Evolutionary conservation across 2,329 filamentous ascomycete genomes (phyloP).

Genomic region (Penicillium hordei): DNA sequence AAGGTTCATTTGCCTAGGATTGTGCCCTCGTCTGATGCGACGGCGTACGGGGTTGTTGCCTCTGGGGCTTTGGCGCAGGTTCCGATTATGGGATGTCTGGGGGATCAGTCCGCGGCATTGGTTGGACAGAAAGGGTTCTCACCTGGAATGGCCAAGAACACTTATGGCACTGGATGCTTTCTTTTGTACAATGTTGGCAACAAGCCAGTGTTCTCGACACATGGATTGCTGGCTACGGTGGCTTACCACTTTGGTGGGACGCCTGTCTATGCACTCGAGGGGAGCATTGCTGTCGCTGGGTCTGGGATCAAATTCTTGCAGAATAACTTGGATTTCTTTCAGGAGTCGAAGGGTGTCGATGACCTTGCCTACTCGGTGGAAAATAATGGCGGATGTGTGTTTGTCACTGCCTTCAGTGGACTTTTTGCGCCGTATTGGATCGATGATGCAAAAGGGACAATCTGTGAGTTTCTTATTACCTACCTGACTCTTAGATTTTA

Average conservation of each 20-base stretch:
- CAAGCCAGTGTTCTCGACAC: constrained; percentile 78
- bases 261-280: constrained; percentile 77
- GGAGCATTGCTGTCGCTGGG: constrained; percentile 78
- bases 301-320: constrained; percentile 74
- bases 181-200: constrained; percentile 83
- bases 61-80: constrained; percentile 65
- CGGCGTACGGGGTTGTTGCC: constrained; percentile 67
- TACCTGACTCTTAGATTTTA: background rate
- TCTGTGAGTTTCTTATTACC: constrained; percentile 55
- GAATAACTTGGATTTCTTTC: constrained; percentile 63
- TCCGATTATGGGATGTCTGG: constrained; percentile 75
- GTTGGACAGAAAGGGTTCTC: constrained; percentile 83
- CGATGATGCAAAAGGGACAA: constrained; percentile 85
- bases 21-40: constrained; percentile 72
- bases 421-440: constrained; percentile 95
- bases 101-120: constrained; percentile 81
- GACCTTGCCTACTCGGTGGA: constrained; percentile 63
- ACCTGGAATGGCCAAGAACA: constrained; percentile 83
- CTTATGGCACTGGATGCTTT: constrained; percentile 87
- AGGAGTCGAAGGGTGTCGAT: constrained; percentile 61
- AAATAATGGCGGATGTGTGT: constrained; percentile 79
- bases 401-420: constrained; percentile 88
- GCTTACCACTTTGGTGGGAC: constrained; percentile 75
- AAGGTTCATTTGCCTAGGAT: constrained; percentile 77
- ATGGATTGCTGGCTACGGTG: constrained; percentile 79